A percentile compares a stretch with the other conserved stretches of the same genome.
Conservation (phyloP, 495 filamentous ascomycete species). For the Penicillium daleae region DNA sequence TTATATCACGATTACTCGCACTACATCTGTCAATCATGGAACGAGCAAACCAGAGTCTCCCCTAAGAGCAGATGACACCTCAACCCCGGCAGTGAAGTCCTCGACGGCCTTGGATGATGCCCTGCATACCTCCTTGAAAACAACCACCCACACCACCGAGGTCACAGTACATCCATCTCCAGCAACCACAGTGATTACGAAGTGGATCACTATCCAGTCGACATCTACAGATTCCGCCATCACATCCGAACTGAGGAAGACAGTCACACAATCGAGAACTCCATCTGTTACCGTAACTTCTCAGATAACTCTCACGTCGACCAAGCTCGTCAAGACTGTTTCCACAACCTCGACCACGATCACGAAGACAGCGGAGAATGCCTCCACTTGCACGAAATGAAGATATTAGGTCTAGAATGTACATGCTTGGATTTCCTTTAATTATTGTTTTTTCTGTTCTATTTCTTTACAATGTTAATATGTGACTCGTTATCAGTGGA, state of each 20-base stretch:
- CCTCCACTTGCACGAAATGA: conserved; percentile 10
- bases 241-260: background rate
- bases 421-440: background rate
- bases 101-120: background rate
- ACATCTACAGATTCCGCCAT: background rate
- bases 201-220: background rate
- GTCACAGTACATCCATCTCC: background rate
- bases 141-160: background rate
- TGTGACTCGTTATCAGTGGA: background rate
- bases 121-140: background rate
- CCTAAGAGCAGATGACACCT: background rate
- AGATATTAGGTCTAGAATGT: background rate
- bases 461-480: background rate
- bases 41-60: background rate
- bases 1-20: conserved; percentile 4
- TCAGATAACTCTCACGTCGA: conserved; percentile 3
- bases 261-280: background rate
- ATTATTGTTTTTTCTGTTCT: too few relatives aligned
- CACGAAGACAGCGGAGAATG: conserved; percentile 4
- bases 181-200: conserved; percentile 1
- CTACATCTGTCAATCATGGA: background rate
- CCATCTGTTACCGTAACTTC: conserved; percentile 10
- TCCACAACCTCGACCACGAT: conserved; percentile 6
- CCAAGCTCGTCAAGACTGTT: conserved; percentile 3
- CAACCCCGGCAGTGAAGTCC: background rate